Base-by-base conservation (phyloP, 1,139 yeast genomes). In the Sugiyamaella grinbergsii region DNA sequence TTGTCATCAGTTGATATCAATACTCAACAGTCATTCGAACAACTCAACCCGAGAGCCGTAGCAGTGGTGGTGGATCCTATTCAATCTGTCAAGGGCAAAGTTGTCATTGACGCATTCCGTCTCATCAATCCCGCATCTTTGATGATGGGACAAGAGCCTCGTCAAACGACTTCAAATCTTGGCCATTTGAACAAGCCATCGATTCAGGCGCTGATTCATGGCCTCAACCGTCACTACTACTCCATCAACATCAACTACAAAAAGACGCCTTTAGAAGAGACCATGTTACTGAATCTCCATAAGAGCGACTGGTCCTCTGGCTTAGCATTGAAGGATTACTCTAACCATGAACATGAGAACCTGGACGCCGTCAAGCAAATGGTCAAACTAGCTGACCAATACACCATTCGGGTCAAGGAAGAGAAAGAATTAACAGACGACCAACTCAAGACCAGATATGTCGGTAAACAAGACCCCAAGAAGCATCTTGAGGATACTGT, bases 21-120 rank as follows among this genome's bases (percentile, higher is more conserved):
- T 68, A 93, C 99, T 1, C 99, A 93, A 66, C 96, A 93, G 68
- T 87, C 96, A 41, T 94, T 93, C 69, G 98, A 93, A 68, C 98
- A 91, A 71, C 81, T 94, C 68, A 91, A 91, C 67, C 86, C 83
- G 60, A 78, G 98, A 62, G 95, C 98, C 0, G 98, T 93, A 38
- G 98, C 99, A 0, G 98, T 93, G 40, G 99, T 93, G 41, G 84
- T 93, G 58, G 99, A 93, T 70, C 98, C 99, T 41, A 89, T 93
- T 42, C 98, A 94, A 71, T 89, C 97, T 8, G 99, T 94, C 50
- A 90, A 91, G 70, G 99, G 99, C 56, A 94, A 94, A 68, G 99
- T 94, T 47, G 99, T 94, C 45, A 93, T 94, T 65, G 99, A 94
- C 71, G 99, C 99, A 1, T 94, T 94, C 73, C 81, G 99, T 73